Percentiles rank a stretch among this genome's conserved stretches.
Evolutionary conservation across 192 early-diverging fungal species (phyloP).

Genomic region (Backusella westeae): DNA sequence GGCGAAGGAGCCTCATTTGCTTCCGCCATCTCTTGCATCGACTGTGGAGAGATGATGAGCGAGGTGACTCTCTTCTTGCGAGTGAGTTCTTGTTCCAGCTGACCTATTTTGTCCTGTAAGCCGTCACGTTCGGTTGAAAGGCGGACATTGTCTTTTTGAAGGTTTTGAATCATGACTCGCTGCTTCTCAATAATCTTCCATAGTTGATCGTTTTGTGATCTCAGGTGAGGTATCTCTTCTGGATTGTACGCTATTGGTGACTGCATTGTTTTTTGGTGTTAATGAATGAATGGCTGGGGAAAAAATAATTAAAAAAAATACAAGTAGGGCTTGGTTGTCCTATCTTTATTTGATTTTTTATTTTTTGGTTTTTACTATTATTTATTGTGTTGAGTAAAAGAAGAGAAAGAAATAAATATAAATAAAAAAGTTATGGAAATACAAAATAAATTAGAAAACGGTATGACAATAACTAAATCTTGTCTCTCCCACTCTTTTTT

Average conservation of each 20-base stretch:
- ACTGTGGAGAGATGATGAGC: slow-evolving; percentile 15
- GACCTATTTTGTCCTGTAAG: slow-evolving; percentile 26
- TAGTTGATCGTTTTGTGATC: slow-evolving; percentile 76
- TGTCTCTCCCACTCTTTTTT: not conserved
- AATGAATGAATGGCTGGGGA: not conserved
- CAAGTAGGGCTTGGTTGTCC: not conserved
- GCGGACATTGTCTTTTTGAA: slow-evolving; percentile 64
- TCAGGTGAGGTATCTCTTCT: slow-evolving; percentile 11
- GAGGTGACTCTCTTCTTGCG: slow-evolving; percentile 13
- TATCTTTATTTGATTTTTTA: not conserved
- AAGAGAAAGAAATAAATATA: no score
- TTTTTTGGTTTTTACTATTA: not conserved
- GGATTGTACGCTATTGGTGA: not conserved
- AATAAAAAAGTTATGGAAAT: no score
- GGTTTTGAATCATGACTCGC: slow-evolving; percentile 79
- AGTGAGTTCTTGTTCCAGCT: slow-evolving; percentile 16
- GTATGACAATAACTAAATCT: not conserved
- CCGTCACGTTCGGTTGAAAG: slow-evolving; percentile 43
- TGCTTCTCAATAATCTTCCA: slow-evolving; percentile 94
- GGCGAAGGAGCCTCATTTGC: slow-evolving; percentile 5
- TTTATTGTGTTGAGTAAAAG: not conserved
- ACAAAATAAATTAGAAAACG: not conserved
- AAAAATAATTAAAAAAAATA: not conserved
- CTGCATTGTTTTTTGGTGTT: not conserved
- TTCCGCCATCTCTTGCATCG: slow-evolving; percentile 14